These are phyloP conservation scores for Diaporthe australafricana DNA, from an alignment of 2,329 filamentous ascomycete genomes.

Conservation along the genomic window DNA sequence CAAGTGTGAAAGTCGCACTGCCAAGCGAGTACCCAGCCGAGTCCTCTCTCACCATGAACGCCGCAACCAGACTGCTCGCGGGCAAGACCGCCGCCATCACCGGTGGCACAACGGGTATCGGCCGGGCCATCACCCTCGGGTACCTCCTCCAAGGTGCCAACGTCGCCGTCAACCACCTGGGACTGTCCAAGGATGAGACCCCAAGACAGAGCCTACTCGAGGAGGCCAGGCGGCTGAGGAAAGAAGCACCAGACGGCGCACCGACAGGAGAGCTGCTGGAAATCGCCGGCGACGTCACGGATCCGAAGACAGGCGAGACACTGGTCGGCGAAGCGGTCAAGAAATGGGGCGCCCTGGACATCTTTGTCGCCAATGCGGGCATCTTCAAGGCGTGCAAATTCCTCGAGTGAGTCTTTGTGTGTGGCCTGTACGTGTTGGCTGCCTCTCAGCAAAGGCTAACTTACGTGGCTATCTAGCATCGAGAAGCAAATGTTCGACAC, in stretches of 20 bases:
- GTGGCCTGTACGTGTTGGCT: too few species aligned
- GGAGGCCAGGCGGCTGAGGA: constrained; percentile 49
- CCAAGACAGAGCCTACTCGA: constrained; percentile 47
- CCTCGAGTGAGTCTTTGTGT: constrained; percentile 50
- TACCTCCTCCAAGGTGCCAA: constrained; percentile 73
- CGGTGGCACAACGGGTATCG: constrained; percentile 75
- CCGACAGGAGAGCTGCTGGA: constrained; percentile 63
- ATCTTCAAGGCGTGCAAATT: constrained; percentile 78
- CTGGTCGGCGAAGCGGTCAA: constrained; percentile 52
- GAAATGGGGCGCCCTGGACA: constrained; percentile 59
- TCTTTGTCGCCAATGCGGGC: constrained; percentile 76
- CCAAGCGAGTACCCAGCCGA: too few species aligned
- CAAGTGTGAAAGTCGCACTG: too few species aligned
- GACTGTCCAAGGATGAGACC: constrained; percentile 47
- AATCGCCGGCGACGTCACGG: constrained; percentile 73
- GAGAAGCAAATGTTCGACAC: constrained; percentile 69
- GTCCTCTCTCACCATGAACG: too few species aligned
- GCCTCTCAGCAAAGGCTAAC: too few species aligned
- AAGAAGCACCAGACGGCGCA: constrained; percentile 42
- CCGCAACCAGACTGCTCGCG: constrained; percentile 52
- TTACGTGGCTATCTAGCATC: constrained; percentile 45
- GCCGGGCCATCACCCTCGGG: constrained; percentile 74
- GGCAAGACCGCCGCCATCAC: constrained; percentile 75
- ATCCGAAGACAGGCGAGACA: constrained; percentile 67
- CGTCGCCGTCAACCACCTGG: constrained; percentile 73